phyloP scores from a whole-genome alignment of 2,329 filamentous ascomycete genomes.

The Fusarium nodosum region DNA sequence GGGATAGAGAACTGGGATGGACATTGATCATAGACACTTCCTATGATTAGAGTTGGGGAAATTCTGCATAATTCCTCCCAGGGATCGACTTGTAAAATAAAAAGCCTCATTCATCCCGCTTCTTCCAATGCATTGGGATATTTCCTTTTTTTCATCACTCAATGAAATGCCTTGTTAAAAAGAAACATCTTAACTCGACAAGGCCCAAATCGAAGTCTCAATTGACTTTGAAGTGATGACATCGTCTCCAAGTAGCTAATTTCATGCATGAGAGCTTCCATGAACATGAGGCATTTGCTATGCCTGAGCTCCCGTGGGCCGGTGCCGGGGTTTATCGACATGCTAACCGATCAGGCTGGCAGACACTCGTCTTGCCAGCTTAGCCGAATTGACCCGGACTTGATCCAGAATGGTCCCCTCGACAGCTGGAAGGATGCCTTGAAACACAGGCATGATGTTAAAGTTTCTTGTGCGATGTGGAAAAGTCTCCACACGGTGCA shows the following conservation, averaged over 20 bases:
- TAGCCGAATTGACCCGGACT: slow-evolving; percentile 49
- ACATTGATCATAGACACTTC: slow-evolving; percentile 52
- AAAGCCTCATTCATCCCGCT: slow-evolving; percentile 59
- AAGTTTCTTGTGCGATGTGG: slow-evolving; percentile 29
- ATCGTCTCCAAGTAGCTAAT: slow-evolving; percentile 20
- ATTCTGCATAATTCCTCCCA: slow-evolving; percentile 52
- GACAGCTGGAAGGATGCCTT: slow-evolving; percentile 46
- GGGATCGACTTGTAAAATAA: slow-evolving; percentile 60
- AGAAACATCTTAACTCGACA: slow-evolving; percentile 8
- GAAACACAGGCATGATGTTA: slow-evolving; percentile 47
- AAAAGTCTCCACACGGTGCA: slow-evolving; percentile 52
- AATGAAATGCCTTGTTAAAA: slow-evolving; percentile 15
- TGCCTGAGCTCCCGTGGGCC: slow-evolving; percentile 50
- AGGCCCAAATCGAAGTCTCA: slow-evolving; percentile 33
- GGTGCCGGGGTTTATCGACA: slow-evolving; percentile 48
- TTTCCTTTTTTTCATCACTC: slow-evolving; percentile 47
- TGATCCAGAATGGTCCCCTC: slow-evolving; percentile 11
- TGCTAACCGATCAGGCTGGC: slow-evolving; percentile 45
- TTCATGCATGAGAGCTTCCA: slow-evolving; percentile 30
- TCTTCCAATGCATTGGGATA: slow-evolving; percentile 52
- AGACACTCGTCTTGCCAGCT: slow-evolving; percentile 45
- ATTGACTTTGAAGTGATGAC: slow-evolving; percentile 44
- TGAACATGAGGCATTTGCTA: slow-evolving; percentile 50
- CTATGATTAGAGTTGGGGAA: slow-evolving; percentile 55
- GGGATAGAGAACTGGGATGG: slow-evolving; percentile 58